Evolutionary conservation across 306 rosid genomes (phyloP), one percentile per base, ranked within the genome.

Genomic region (Glycine latifolia): DNA sequence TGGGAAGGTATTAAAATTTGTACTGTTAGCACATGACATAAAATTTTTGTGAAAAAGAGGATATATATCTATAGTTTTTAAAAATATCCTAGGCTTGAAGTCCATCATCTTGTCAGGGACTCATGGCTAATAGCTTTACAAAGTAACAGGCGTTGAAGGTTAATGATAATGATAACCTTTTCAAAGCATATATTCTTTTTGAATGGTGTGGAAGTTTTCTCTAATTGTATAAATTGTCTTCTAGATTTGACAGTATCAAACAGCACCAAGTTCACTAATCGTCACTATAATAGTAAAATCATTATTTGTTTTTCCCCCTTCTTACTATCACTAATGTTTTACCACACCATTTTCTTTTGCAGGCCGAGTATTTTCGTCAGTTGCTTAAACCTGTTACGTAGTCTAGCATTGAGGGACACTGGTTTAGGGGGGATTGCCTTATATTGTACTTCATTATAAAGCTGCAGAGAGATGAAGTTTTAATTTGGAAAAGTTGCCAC

Each of bases 361-460:
- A 95, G 97, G 97, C 99, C 48, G 97, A 94, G 77, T 94, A 94
- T 79, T 94, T 94, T 58, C 98, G 98, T 86, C 98, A 94, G 85
- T 90, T 94, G 90, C 97, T 94, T 62, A 94, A 94, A 79, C 98
- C 98, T 86, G 97, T 94, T 77, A 94, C 99, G 99, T 95, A 95
- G 98, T 91, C 85, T 86, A 79, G 48, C 60, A 50, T 71, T 37
- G 54, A 79, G 62, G 72, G 48, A 83, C 76, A 43, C 78, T 86
- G 87, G 88, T 87, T 80, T 91, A 78, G 85, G 81, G 89, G 79
- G 83, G 74, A 35, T 87, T 90, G 67, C 79, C 71, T 85, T 88
- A 62, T 55, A 81, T 88, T 84, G 86, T 77, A 86, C 80, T 87
- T 73, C 76, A 80, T 80, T 85, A 73, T 86, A 87, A 87, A 89